Conservation (phyloP, 345 rosid genomes). For the Brassica incana region DNA sequence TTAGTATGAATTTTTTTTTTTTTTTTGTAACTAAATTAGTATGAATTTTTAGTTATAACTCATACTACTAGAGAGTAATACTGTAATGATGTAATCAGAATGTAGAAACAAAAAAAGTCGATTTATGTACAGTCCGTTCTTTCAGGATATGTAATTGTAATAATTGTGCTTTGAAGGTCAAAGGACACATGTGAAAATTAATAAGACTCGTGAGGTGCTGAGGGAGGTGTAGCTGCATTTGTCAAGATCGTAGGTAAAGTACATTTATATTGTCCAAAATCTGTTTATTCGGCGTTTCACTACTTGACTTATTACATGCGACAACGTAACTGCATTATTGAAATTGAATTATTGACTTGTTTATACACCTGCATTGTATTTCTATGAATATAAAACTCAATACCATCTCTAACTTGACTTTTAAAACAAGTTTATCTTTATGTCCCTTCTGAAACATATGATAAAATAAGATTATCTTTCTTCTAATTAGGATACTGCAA, state of each 20-base stretch:
- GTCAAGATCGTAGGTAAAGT: slow-evolving; percentile 42
- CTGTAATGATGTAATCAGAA: neutral
- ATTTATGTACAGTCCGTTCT: neutral
- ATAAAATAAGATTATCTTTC: slow-evolving; percentile 2
- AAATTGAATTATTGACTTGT: slow-evolving; percentile 15
- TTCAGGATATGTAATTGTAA: neutral
- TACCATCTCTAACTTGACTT: neutral
- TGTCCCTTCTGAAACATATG: neutral
- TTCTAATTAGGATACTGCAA: neutral
- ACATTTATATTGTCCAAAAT: slow-evolving; percentile 27
- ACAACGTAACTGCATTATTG: slow-evolving; percentile 23
- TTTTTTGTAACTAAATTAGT: too few relatives aligned
- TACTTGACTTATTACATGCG: slow-evolving; percentile 27
- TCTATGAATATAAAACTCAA: slow-evolving; percentile 1
- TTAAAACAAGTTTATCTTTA: slow-evolving; percentile 8
- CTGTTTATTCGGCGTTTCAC: slow-evolving; percentile 32
- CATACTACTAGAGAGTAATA: neutral
- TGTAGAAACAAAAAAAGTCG: neutral
- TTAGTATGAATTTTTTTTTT: neutral
- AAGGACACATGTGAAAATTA: slow-evolving; percentile 34
- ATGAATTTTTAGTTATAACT: neutral
- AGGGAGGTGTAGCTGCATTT: slow-evolving; percentile 9
- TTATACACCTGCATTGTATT: slow-evolving; percentile 15
- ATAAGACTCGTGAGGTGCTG: slow-evolving; percentile 32
- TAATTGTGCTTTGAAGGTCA: slow-evolving; percentile 29